Base-by-base conservation (phyloP, 2,329 filamentous ascomycete genomes). In the Aspergillus sojae region DNA sequence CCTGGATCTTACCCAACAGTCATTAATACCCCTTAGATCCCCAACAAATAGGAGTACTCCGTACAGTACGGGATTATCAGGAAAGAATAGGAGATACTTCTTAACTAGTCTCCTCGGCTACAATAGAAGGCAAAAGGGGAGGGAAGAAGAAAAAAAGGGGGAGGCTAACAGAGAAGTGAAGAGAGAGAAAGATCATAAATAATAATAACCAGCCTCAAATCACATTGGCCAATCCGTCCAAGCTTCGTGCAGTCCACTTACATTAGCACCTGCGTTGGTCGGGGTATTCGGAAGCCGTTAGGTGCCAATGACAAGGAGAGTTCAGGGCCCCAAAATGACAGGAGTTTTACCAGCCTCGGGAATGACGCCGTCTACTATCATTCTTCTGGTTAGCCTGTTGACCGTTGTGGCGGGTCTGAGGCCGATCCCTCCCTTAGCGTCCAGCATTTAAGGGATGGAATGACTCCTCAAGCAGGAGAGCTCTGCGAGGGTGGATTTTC, bases 231-330 rank as follows among this genome's bases (percentile, higher is more conserved):
- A 55, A 21, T 30, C 52, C 30, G 14, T 26, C 32, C n/a, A 55
- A 55, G 52, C 52, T 55, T 39, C 52, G 52, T 36, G 52, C 52
- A 54, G 30, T 54, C 52, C n/a, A 54, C 52, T 12, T 55, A 55
- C 52, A 55, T 55, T 55, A 55, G 52, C 52, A 54, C 34, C 39
- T 61, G 34, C 59, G 59, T 61, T 61, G 52, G 59, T 46, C 59
- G 59, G 58, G 58, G 39, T 55, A 60, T 59, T 59, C 61, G 43
- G 61, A 58, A 62, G 55, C 65, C 65, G 65, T 67, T 67, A 65
- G 60, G 59, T 67, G 65, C 63, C 65, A 67, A 60, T 55, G 52
- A 60, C 58, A 57, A 39, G 62, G 43, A 34, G 30, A 57, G 30
- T 52, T 45, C 23, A 41, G 28, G 45, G 41, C 57, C 34, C 57